Evolutionary conservation across 2,329 filamentous ascomycete genomes (phyloP).

Genomic region (Epichloe sp.): DNA sequence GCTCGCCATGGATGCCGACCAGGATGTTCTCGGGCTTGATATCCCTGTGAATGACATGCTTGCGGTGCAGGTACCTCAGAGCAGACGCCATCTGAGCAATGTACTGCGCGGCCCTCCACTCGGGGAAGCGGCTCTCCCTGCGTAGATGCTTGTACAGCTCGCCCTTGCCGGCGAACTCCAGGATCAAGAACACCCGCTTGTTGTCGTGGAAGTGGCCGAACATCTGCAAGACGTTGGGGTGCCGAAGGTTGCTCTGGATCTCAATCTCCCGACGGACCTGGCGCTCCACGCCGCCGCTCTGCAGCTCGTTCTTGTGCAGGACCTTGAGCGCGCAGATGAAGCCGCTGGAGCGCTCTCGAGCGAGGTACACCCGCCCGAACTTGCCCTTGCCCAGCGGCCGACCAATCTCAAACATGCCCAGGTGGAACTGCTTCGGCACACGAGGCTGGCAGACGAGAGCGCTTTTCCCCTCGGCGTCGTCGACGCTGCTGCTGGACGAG

Average conservation of each 20-base stretch:
- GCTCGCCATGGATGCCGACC: conserved; percentile 80
- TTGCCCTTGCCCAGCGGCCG: conserved; percentile 62
- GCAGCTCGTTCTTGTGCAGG: conserved; percentile 57
- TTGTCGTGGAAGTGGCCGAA: conserved; percentile 62
- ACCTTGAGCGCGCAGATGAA: conserved; percentile 64
- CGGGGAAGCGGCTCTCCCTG: conserved; percentile 53
- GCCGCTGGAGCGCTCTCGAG: conserved; percentile 50
- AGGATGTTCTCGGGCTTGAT: conserved; percentile 24
- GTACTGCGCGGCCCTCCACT: conserved; percentile 58
- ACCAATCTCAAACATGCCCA: conserved; percentile 63
- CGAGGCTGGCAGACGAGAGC: conserved; percentile 1
- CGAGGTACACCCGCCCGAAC: conserved; percentile 60
- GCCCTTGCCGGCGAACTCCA: conserved; percentile 52
- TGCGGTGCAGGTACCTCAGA: conserved; percentile 17
- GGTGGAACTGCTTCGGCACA: conserved; percentile 6
- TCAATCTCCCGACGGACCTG: conserved; percentile 62
- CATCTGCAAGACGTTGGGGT: conserved; percentile 50
- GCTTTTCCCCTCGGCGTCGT: conserved; percentile 23
- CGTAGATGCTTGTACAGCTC: conserved; percentile 61
- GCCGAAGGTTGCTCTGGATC: conserved; percentile 58
- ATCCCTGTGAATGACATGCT: conserved; percentile 20
- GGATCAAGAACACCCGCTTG: conserved; percentile 58
- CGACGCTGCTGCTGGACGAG: conserved; percentile 38
- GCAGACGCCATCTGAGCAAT: conserved; percentile 54
- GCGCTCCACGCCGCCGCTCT: conserved; percentile 53